Evolutionary conservation across 2,329 filamentous ascomycete species (phyloP).

Genomic region (Catunica adiposa): DNA sequence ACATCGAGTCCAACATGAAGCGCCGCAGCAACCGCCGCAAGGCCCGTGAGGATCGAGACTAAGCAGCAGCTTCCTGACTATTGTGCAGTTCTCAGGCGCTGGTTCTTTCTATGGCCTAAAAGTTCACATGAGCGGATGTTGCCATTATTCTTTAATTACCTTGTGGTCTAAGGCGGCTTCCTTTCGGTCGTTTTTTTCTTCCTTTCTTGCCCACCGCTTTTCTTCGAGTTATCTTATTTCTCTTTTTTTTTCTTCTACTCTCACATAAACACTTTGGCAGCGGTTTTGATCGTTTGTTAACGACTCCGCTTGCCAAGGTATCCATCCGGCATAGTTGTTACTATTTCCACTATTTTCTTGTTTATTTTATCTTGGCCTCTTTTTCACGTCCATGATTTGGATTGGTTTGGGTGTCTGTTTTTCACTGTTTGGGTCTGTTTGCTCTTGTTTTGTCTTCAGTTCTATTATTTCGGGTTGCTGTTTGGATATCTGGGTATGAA

Average conservation of each 20-base stretch:
- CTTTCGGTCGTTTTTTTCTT: neutral
- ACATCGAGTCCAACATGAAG: conserved; percentile 15
- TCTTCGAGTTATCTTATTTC: conserved; percentile 5
- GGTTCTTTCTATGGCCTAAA: neutral
- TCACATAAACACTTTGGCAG: conserved; percentile 1
- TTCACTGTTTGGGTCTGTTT: conserved; percentile 2
- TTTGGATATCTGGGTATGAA: neutral
- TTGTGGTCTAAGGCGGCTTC: neutral
- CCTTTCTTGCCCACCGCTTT: conserved; percentile 1
- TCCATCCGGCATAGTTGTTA: neutral
- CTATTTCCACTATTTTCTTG: neutral
- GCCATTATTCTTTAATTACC: neutral
- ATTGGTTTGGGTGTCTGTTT: conserved; percentile 6
- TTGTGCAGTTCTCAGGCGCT: neutral
- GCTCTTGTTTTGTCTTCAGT: neutral
- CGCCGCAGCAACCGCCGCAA: conserved; percentile 12
- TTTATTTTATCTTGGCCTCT: neutral
- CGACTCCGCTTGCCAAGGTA: neutral
- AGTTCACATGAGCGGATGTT: neutral
- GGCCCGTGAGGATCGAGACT: conserved; percentile 7
- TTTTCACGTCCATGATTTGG: conserved; percentile 1
- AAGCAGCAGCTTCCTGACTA: neutral
- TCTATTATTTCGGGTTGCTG: neutral
- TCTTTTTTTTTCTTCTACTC: conserved; percentile 5
- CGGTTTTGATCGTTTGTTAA: neutral